Conservation (phyloP, 129 eudicot genomes). For the Gnaphalium uliginosum region DNA sequence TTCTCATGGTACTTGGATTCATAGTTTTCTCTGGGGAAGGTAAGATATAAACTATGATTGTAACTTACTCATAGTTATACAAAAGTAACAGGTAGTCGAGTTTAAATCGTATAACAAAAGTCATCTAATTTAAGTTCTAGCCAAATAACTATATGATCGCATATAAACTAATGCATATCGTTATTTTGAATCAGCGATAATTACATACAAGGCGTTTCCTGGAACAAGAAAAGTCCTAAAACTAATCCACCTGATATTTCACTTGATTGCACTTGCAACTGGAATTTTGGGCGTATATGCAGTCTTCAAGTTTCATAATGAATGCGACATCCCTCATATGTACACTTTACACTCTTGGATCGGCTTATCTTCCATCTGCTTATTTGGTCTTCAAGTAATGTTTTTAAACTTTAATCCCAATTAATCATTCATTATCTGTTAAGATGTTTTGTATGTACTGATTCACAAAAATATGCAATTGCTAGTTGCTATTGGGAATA, state of each 20-base stretch:
- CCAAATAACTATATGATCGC: background rate
- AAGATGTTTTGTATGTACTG: constrained; percentile 14
- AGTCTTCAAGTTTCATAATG: constrained; percentile 66
- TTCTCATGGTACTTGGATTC: constrained; percentile 66
- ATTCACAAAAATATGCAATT: background rate
- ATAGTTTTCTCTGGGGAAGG: constrained; percentile 71
- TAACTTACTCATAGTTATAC: background rate
- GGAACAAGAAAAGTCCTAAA: constrained; percentile 43
- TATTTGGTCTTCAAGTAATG: constrained; percentile 67
- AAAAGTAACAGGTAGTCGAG: background rate
- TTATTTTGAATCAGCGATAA: constrained; percentile 50
- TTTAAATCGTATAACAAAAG: background rate
- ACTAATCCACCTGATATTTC: constrained; percentile 47
- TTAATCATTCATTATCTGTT: background rate
- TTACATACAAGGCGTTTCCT: constrained; percentile 58
- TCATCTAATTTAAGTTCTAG: background rate
- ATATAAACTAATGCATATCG: background rate
- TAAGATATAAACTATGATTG: constrained; percentile 19
- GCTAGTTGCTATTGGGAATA: constrained; percentile 52
- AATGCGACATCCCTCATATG: constrained; percentile 44
- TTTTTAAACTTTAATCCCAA: background rate
- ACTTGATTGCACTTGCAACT: constrained; percentile 50
- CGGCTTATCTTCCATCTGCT: constrained; percentile 59
- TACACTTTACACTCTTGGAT: constrained; percentile 81
- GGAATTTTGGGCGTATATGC: constrained; percentile 64